Percentiles rank a stretch among this genome's conserved stretches.
phyloP scores from a whole-genome alignment of 2,329 filamentous ascomycete genomes.

The Colletotrichum noveboracense region DNA sequence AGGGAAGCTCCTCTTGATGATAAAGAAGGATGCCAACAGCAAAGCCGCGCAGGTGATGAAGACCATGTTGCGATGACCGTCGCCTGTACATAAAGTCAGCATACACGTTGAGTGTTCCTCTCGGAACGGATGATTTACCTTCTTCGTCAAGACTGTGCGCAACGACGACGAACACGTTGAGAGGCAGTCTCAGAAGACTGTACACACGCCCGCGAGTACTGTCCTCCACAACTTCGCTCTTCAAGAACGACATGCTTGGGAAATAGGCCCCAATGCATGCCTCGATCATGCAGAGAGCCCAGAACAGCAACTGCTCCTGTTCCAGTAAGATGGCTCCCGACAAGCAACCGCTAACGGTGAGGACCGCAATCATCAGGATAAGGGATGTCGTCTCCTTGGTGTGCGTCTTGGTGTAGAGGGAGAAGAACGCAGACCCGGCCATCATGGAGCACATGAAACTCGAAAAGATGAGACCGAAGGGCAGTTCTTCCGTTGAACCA shows the following conservation, averaged over 20 bases:
- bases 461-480: slow-evolving; percentile 58
- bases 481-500: slow-evolving; percentile 31
- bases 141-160: slow-evolving; percentile 50
- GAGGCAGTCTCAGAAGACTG: slow-evolving; percentile 59
- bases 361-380: slow-evolving; percentile 38
- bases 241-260: slow-evolving; percentile 60
- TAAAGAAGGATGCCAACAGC: slow-evolving; percentile 23
- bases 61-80: slow-evolving; percentile 32
- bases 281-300: slow-evolving; percentile 63
- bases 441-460: slow-evolving; percentile 64
- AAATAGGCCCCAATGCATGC: slow-evolving; percentile 63
- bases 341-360: slow-evolving; percentile 39
- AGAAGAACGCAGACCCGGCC: slow-evolving; percentile 57
- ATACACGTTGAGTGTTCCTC: not conserved
- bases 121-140: slow-evolving; percentile 28
- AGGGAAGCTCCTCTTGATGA: slow-evolving; percentile 23
- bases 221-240: slow-evolving; percentile 59
- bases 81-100: slow-evolving; percentile 24
- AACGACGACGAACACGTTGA: slow-evolving; percentile 59
- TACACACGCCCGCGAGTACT: slow-evolving; percentile 59
- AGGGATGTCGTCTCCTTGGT: slow-evolving; percentile 33
- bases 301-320: slow-evolving; percentile 52
- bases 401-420: slow-evolving; percentile 31
- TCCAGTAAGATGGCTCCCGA: slow-evolving; percentile 46
- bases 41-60: slow-evolving; percentile 27